phyloP scores from a whole-genome alignment of 331 rosid species.

The Saraca asoca region DNA sequence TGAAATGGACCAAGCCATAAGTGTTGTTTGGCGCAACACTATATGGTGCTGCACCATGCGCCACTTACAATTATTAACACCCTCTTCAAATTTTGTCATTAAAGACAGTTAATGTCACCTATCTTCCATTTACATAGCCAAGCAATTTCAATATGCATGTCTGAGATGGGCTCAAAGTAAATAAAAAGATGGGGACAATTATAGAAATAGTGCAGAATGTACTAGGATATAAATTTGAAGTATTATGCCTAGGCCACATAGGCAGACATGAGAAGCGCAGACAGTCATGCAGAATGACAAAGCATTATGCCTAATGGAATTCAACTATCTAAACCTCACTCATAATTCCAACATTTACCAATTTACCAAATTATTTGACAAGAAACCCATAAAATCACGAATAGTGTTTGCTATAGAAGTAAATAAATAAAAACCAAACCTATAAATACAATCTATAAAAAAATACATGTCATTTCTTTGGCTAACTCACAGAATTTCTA shows the following conservation, averaged over 20 bases:
- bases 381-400: slow-evolving; percentile 16
- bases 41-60: too few relatives aligned
- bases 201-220: neutral
- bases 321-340: slow-evolving; percentile 19
- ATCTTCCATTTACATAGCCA: too few relatives aligned
- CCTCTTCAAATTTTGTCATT: too few relatives aligned
- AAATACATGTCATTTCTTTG: neutral
- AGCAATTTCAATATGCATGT: too few relatives aligned
- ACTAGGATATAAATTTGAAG: slow-evolving; percentile 6
- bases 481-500: slow-evolving; percentile 6
- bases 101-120: too few relatives aligned
- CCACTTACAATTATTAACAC: too few relatives aligned
- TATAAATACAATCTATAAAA: slow-evolving; percentile 8
- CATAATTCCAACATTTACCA: slow-evolving; percentile 21
- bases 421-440: neutral
- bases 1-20: too few relatives aligned
- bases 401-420: neutral
- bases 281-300: slow-evolving; percentile 4
- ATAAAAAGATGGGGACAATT: too few relatives aligned
- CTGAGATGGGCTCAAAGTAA: too few relatives aligned
- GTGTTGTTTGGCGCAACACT: too few relatives aligned
- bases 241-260: neutral
- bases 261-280: slow-evolving; percentile 18
- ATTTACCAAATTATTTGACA: neutral
- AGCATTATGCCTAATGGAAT: neutral